Conservation (phyloP, 352 stramenopile genomes). For the Plasmopara muralis region DNA sequence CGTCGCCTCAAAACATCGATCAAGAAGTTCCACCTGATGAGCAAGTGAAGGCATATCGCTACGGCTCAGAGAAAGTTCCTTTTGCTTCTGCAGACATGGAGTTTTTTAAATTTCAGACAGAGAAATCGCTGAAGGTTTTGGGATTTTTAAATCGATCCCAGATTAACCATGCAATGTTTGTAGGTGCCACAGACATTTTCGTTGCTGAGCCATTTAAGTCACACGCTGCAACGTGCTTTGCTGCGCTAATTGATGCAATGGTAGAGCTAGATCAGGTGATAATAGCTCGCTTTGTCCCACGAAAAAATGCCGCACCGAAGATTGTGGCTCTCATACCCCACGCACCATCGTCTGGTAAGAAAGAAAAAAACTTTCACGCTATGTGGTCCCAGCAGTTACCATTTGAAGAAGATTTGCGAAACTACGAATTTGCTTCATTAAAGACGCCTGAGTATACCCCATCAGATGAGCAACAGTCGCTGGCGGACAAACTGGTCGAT, state of each 20-base stretch:
- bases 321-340: slow-evolving; percentile 70
- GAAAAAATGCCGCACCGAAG: slow-evolving; percentile 74
- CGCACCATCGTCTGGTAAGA: slow-evolving; percentile 13
- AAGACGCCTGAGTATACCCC: slow-evolving; percentile 45
- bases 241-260: slow-evolving; percentile 63
- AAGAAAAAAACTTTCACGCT: slow-evolving; percentile 50
- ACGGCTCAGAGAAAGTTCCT: slow-evolving; percentile 70
- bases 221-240: slow-evolving; percentile 50
- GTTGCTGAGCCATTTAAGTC: slow-evolving; percentile 68
- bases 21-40: slow-evolving; percentile 64
- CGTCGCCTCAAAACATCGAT: slow-evolving; percentile 54
- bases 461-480: slow-evolving; percentile 44
- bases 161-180: slow-evolving; percentile 50
- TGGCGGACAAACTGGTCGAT: slow-evolving; percentile 68
- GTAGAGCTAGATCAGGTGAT: slow-evolving; percentile 49
- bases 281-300: slow-evolving; percentile 67
- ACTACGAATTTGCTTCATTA: slow-evolving; percentile 71
- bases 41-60: slow-evolving; percentile 75
- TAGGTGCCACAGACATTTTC: slow-evolving; percentile 61
- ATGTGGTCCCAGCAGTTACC: slow-evolving; percentile 72
- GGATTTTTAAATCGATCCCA: slow-evolving; percentile 58
- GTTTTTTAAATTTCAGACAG: slow-evolving; percentile 75
- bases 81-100: slow-evolving; percentile 76
- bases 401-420: slow-evolving; percentile 73
- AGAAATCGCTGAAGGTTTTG: slow-evolving; percentile 69